Conservation (phyloP, 106 monocot genomes). For the Xerophyta viscosa region DNA sequence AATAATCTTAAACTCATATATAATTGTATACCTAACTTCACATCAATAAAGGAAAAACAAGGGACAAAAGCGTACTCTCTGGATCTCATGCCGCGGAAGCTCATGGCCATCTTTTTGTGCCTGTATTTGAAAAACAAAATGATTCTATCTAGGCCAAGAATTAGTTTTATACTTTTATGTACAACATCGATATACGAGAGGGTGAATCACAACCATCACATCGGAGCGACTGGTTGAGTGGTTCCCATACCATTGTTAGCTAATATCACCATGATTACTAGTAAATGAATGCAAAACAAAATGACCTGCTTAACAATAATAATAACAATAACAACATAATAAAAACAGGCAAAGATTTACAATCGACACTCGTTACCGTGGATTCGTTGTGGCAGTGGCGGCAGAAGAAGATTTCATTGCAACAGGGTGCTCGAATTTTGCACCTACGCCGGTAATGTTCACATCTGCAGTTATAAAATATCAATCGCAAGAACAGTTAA, state of each 20-base stretch:
- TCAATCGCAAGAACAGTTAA: too few species aligned
- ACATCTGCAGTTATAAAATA: too few species aligned
- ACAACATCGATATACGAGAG: too few species aligned
- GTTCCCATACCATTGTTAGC: too few species aligned
- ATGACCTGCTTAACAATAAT: background rate
- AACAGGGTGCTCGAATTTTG: conserved; percentile 80
- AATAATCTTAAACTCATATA: background rate
- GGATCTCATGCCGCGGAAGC: conserved; percentile 2
- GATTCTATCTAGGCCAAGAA: background rate
- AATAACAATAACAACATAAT: background rate
- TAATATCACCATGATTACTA: too few species aligned
- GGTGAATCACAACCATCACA: too few species aligned
- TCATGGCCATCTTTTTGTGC: background rate
- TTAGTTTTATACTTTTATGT: background rate
- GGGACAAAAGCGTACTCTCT: background rate
- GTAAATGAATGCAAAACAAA: background rate
- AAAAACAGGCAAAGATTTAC: background rate
- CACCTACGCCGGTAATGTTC: conserved; percentile 66
- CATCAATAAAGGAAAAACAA: background rate
- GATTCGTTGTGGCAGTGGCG: conserved; percentile 91
- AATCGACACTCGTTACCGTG: conserved; percentile 25
- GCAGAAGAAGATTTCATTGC: conserved; percentile 63
- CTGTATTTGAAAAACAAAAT: background rate
- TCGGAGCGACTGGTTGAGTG: too few species aligned
- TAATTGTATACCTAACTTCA: background rate